A percentile compares a stretch with the other conserved stretches of the same genome.
Evolutionary conservation across 2,329 filamentous ascomycete genomes (phyloP).

Genomic region (Aspergillaceae sp.): DNA sequence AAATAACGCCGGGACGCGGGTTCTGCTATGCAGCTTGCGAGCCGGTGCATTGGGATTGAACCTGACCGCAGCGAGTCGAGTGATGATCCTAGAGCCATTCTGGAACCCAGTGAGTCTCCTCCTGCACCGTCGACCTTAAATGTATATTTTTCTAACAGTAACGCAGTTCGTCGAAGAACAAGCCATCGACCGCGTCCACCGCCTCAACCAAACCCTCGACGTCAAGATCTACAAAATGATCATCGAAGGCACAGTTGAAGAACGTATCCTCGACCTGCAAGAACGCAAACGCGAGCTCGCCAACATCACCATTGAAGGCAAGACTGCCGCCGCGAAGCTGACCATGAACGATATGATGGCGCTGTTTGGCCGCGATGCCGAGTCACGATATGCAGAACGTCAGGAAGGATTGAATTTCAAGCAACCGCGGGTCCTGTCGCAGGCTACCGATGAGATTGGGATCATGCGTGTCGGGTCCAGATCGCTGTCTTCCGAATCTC

Average conservation of each 20-base stretch:
- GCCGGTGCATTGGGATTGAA: constrained; percentile 91
- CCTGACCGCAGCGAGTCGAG: constrained; percentile 82
- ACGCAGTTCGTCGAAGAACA: constrained; percentile 92
- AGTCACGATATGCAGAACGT: constrained; percentile 36
- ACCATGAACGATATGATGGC: constrained; percentile 89
- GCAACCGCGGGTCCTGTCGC: constrained; percentile 24
- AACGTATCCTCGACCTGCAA: constrained; percentile 87
- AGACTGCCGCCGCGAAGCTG: constrained; percentile 68
- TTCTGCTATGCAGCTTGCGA: constrained; percentile 86
- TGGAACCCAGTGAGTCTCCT: constrained; percentile 73
- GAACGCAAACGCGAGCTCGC: constrained; percentile 87
- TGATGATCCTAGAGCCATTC: constrained; percentile 93
- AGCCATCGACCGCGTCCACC: constrained; percentile 95
- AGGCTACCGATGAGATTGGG: constrained; percentile 15
- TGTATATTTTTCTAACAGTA: constrained; percentile 8
- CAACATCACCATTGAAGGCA: constrained; percentile 81
- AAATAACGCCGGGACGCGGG: constrained; percentile 63
- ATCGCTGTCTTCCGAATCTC: constrained; percentile 1
- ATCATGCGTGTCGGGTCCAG: constrained; percentile 6
- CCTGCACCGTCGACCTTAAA: constrained; percentile 5
- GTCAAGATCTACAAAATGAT: constrained; percentile 94
- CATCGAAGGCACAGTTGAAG: constrained; percentile 78
- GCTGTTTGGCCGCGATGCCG: constrained; percentile 68
- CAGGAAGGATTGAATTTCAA: constrained; percentile 33
- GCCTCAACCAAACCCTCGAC: constrained; percentile 92